phyloP scores from a whole-genome alignment of 768 basidiomycete genomes.

The Epithele typhae region DNA sequence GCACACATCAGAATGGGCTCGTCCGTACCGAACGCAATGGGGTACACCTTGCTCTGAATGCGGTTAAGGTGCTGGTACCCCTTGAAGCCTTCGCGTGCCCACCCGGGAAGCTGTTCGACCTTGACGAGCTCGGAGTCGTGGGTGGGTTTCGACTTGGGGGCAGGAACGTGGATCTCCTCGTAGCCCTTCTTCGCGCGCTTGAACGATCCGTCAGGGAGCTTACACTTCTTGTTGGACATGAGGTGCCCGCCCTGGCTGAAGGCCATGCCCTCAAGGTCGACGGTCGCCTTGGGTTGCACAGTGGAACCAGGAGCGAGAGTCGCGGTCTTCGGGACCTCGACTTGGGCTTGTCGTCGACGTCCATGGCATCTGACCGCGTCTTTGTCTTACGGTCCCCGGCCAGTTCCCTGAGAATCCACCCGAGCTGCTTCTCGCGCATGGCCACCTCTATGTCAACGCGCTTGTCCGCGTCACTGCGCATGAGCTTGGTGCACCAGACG shows the following conservation, averaged over 20 bases:
- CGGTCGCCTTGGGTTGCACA: constrained; percentile 75
- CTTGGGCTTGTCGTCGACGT: constrained; percentile 61
- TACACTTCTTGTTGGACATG: constrained; percentile 99
- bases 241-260: constrained; percentile 94
- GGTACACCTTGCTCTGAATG: constrained; percentile 90
- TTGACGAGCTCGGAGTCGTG: constrained; percentile 67
- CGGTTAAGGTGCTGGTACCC: constrained; percentile 78
- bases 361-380: constrained; percentile 61
- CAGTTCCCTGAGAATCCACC: constrained; percentile 91
- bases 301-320: constrained; percentile 85
- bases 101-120: constrained; percentile 69
- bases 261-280: constrained; percentile 93
- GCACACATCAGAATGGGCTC: constrained; percentile 96
- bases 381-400: constrained; percentile 74
- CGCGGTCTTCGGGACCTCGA: constrained; percentile 69
- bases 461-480: constrained; percentile 84
- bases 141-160: constrained; percentile 73
- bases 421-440: constrained; percentile 96
- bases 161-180: constrained; percentile 96
- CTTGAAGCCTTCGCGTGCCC: constrained; percentile 85
- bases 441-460: constrained; percentile 93
- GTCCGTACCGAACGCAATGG: constrained; percentile 90
- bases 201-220: constrained; percentile 95
- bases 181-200: constrained; percentile 95
- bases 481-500: constrained; percentile 97